Evolutionary conservation across 441 rosid species (phyloP).

Genomic region (Hypseocharis bilobata): DNA sequence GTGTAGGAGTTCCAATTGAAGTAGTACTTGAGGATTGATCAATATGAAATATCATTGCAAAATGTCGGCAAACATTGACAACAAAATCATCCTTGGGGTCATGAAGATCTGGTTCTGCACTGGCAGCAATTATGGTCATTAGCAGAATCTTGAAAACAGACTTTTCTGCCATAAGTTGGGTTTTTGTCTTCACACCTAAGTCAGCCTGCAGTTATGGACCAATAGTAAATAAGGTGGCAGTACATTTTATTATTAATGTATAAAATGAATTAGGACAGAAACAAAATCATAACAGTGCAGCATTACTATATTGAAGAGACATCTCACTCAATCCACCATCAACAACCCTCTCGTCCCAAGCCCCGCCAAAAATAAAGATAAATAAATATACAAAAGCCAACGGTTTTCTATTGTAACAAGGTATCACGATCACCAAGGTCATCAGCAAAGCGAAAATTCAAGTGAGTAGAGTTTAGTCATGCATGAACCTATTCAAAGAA

Average conservation of each 20-base stretch:
- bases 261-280: not conserved
- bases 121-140: constrained; percentile 72
- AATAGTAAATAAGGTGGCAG: constrained; percentile 3
- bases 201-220: constrained; percentile 56
- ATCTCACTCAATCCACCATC: not conserved
- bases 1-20: constrained; percentile 36
- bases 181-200: constrained; percentile 93
- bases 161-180: constrained; percentile 94
- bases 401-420: no score
- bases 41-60: constrained; percentile 80
- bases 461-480: no score
- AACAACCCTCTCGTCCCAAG: no score
- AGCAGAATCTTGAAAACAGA: constrained; percentile 86
- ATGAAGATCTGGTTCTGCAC: constrained; percentile 68
- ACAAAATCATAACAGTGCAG: not conserved
- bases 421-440: no score
- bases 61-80: constrained; percentile 76
- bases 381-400: no score
- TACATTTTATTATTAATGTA: not conserved
- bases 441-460: no score
- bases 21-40: constrained; percentile 49
- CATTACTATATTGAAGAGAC: not conserved
- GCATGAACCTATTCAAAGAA: no score
- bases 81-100: constrained; percentile 74
- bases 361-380: no score